A percentile compares a stretch with the other conserved stretches of the same genome.
Evolutionary conservation across 225 moss, liverwort and hornwort species (phyloP).

Genomic region (Asterella californica): DNA sequence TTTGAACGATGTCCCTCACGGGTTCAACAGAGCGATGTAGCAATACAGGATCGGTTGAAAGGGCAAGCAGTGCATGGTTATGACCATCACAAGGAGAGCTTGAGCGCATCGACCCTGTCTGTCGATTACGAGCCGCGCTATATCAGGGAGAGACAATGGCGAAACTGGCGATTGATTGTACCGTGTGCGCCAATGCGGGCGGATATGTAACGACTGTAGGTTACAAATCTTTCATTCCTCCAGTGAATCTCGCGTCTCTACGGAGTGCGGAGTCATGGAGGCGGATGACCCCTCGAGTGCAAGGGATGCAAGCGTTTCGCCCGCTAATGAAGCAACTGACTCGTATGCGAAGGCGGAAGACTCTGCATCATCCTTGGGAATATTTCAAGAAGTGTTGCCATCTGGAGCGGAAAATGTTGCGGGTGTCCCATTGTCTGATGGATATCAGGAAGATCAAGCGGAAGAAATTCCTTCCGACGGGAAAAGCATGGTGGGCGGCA

Average conservation of each 20-base stretch:
- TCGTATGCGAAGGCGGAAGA: neutral
- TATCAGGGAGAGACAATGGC: conserved; percentile 10
- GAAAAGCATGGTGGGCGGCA: neutral
- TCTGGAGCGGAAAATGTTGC: neutral
- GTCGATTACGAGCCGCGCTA: conserved; percentile 1
- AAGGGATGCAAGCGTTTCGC: conserved; percentile 17
- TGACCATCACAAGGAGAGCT: neutral
- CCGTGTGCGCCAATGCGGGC: neutral
- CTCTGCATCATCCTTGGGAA: neutral
- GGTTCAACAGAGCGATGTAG: neutral
- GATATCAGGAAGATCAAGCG: conserved; percentile 23
- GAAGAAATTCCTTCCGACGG: neutral
- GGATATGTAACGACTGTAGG: conserved; percentile 15
- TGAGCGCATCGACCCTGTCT: neutral
- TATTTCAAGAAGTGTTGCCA: neutral
- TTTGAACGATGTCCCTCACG: too few relatives aligned
- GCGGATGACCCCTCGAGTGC: conserved; percentile 10
- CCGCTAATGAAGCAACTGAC: conserved; percentile 4
- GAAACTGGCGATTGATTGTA: conserved; percentile 16
- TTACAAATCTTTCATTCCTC: conserved; percentile 11
- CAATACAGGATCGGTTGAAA: neutral
- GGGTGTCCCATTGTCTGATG: conserved; percentile 2
- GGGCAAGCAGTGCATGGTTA: neutral
- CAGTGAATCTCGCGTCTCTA: conserved; percentile 5
- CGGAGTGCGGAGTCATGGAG: conserved; percentile 10